Evolutionary conservation across 2,329 filamentous ascomycete species (phyloP).

Genomic region (Fusarium tjaetaba): DNA sequence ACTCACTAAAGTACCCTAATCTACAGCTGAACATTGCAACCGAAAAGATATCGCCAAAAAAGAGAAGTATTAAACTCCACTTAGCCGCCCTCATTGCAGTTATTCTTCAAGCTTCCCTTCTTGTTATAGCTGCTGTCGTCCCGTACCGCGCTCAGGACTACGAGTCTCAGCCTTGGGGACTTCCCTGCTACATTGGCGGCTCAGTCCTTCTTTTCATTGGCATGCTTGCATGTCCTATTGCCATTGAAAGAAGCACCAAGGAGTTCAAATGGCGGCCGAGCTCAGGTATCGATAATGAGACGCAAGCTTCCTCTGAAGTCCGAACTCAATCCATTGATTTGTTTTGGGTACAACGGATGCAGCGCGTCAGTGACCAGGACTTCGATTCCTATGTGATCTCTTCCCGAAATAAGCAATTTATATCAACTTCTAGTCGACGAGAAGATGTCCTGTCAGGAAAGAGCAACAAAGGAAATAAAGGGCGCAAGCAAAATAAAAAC

Average conservation of each 20-base stretch:
- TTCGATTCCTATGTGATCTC: neutral
- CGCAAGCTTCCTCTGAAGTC: too few species aligned
- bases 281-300: neutral
- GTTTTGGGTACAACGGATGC: neutral
- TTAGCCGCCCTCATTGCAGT: neutral
- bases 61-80: neutral
- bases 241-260: neutral
- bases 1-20: rapidly evolving
- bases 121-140: rapidly evolving
- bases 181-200: neutral
- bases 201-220: neutral
- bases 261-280: neutral
- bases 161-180: neutral
- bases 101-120: neutral
- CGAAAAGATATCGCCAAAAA: neutral
- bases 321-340: neutral
- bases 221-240: neutral
- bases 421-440: neutral
- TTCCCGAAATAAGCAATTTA: rapidly evolving
- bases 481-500: too few species aligned
- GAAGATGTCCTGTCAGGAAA: neutral
- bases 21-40: neutral
- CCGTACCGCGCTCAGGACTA: rapidly evolving
- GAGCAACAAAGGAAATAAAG: neutral
- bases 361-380: neutral